Conservation (phyloP, 305 asterid genomes). For the Petunia hybrid region DNA sequence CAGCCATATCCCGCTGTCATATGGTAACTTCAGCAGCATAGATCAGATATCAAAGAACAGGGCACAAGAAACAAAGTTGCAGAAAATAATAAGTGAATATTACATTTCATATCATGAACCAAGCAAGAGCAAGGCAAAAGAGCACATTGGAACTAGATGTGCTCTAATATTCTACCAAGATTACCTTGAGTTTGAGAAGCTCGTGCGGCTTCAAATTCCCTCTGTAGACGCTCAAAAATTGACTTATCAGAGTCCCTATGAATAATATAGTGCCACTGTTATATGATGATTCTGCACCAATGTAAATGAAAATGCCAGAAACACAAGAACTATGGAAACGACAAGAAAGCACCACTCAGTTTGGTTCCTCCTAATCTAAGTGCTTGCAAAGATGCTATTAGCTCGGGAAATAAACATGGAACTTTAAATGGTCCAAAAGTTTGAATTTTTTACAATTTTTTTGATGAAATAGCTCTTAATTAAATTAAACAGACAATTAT, state of each 20-base stretch:
- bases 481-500: neutral
- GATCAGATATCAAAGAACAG: neutral
- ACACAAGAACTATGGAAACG: neutral
- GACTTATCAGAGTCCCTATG: conserved; percentile 94
- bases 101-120: neutral
- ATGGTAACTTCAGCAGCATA: neutral
- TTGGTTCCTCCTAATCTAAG: neutral
- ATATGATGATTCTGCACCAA: conserved; percentile 8
- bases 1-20: conserved; percentile 2
- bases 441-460: neutral
- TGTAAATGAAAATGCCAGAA: neutral
- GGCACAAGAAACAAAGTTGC: neutral
- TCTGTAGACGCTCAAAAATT: conserved; percentile 83
- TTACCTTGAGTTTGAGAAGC: conserved; percentile 93
- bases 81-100: neutral
- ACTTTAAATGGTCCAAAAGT: neutral
- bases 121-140: conserved; percentile 21
- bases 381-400: conserved; percentile 10
- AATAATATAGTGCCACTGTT: conserved; percentile 21
- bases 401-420: neutral
- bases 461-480: conserved; percentile 11
- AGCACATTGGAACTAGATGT: conserved; percentile 16
- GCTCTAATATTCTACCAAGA: conserved; percentile 25
- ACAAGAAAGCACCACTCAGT: neutral
- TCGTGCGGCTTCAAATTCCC: conserved; percentile 88